A percentile compares a stretch with the other conserved stretches of the same genome.
These are phyloP conservation scores for Obelidium mucronatum DNA, from an alignment of 192 early-diverging fungal genomes.

Conservation along the genomic window DNA sequence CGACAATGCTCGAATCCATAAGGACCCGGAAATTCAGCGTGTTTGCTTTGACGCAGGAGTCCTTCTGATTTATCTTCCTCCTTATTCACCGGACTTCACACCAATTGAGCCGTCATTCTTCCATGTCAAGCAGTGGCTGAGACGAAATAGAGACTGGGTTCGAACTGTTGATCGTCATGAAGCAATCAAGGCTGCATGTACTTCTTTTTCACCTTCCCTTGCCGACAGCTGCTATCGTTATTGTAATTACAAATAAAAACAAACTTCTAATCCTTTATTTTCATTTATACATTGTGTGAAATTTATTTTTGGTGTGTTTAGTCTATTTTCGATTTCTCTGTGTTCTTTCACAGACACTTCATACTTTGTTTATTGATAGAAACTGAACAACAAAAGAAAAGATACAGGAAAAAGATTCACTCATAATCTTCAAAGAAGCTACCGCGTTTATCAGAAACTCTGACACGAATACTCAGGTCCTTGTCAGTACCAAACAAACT, in stretches of 20 bases:
- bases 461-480: neutral
- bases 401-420: no score
- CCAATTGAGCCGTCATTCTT: neutral
- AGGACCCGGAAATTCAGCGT: neutral
- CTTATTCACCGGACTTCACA: constrained; percentile 9
- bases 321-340: no score
- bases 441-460: neutral
- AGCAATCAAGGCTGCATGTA: neutral
- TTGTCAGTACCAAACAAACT: neutral
- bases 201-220: neutral
- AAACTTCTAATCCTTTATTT: neutral
- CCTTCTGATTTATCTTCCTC: neutral
- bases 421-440: neutral
- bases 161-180: neutral
- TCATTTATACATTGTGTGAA: no score
- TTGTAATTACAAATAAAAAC: constrained; percentile 4
- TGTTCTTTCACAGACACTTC: no score
- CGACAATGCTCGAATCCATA: constrained; percentile 13
- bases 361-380: no score
- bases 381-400: no score
- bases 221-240: neutral
- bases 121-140: neutral
- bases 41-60: neutral
- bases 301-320: no score
- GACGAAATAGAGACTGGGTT: neutral